Base-by-base conservation (phyloP, 2,329 filamentous ascomycete species). In the Fusarium musae region DNA sequence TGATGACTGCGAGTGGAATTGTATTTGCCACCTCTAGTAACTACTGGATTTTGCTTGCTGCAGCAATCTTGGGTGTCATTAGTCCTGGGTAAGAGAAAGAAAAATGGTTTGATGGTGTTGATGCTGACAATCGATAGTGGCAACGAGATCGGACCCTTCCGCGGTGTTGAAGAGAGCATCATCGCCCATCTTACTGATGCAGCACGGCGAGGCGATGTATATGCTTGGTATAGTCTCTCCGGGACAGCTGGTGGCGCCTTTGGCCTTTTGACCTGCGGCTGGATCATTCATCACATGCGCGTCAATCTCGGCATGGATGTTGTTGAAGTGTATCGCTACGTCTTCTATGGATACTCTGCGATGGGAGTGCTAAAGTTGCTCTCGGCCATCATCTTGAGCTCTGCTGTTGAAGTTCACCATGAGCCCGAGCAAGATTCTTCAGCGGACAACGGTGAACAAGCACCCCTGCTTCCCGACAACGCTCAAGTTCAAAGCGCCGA, bases 71-170 rank as follows among this genome's bases (percentile, higher is more conserved):
- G 12, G 90, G 90, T 9, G 89, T 92, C 54, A 89, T 92, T 39
- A 91, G 88, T 78, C 88, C 88, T 8, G 85, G 83, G 84, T 85
- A 77, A 36, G 67, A 34, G 10, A 9, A 4, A 19, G 0, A 11
- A 0, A 5, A 17, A 4, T 9, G 1, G 1, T 11, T 12, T 6
- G 5, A 6, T 1, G 8, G 3, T 32, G 37, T 4, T 16, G 3
- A 9, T 59, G 30, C 42, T 70, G 9, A 63, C 4, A 15, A 23
- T 36, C 62, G 11, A 47, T n/a, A 89, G 88, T 75, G 90, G 89
- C 12, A 90, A 89, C 63, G 90, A 92, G 75, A 91, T 91, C 59
- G 89, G 89, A 0, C 90, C 89, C 0, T 91, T 92, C 67, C 84
- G 87, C 43, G 89, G 89, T 43, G 84, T 91, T 34, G 90, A 91